Base-by-base conservation (phyloP, 1,284 basidiomycete species). In the Ustilago nuda region DNA sequence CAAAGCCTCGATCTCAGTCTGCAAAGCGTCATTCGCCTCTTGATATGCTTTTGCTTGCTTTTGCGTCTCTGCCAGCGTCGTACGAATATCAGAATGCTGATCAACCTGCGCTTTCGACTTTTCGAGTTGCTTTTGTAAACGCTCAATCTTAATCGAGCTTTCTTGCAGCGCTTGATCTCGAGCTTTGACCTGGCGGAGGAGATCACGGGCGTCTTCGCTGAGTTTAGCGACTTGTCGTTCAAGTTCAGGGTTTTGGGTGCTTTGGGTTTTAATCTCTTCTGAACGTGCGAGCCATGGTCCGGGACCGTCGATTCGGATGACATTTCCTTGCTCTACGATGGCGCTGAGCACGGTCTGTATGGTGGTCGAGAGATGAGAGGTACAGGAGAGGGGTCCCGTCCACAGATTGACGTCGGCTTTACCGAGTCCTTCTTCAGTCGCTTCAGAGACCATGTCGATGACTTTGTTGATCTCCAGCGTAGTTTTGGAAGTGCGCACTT, bases 141-240 rank as follows among this genome's bases (percentile, higher is more conserved):
- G 90, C 86, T 98, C 94, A 63, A 98, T 93, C 89, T 95, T 98
- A 71, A 98, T 94, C 6, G 88, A 88, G 7, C 91, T 89, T 84
- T 99, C 97, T 86, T 98, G 94, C 56, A 95, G 90, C 41, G 87
- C 90, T 88, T 97, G 93, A 75, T 99, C 96, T 87, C 94, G 91
- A 17, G 66, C 66, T 39, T 79, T 82, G 64, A 98, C 89, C 62
- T 90, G 93, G 33, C 94, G 91, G 35, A 92, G 89, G 65, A 98
- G 90, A 36, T 92, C 92, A 82, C 94, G 92, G 70, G 95, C 90
- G 86, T 98, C 94, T 71, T 97, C 95, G 70, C 91, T 92, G 32
- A 97, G 89, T 77, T 93, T 92, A 4, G 90, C 88, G 9, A 95
- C 91, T 86, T 93, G 93, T 54, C 92, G 90, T 85, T 98, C 95